phyloP scores from a whole-genome alignment of 2,329 filamentous ascomycete genomes.

The Fusarium anthophilum region DNA sequence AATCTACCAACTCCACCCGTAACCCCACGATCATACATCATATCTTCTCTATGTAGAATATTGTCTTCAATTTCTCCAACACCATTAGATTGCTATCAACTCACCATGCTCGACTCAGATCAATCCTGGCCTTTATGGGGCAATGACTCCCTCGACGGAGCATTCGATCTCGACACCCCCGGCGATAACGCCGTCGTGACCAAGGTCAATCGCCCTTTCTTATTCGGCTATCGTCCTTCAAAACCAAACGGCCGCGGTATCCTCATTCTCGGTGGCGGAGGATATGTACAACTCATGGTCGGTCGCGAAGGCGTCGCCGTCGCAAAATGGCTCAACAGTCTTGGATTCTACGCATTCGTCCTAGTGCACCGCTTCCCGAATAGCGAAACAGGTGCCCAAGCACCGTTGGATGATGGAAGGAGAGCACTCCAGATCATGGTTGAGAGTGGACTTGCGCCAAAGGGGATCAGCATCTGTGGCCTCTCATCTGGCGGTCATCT shows the following conservation, averaged over 20 bases:
- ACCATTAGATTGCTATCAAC: background rate
- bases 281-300: slow-evolving; percentile 37
- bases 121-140: slow-evolving; percentile 31
- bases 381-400: slow-evolving; percentile 14
- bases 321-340: slow-evolving; percentile 34
- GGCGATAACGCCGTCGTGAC: slow-evolving; percentile 30
- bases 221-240: slow-evolving; percentile 30
- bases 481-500: slow-evolving; percentile 38
- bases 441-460: slow-evolving; percentile 10
- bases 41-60: background rate
- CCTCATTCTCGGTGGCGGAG: slow-evolving; percentile 31
- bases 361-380: slow-evolving; percentile 37
- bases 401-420: slow-evolving; percentile 35
- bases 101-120: slow-evolving; percentile 19
- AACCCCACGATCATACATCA: background rate
- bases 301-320: slow-evolving; percentile 33
- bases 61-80: background rate
- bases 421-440: slow-evolving; percentile 32
- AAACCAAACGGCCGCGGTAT: slow-evolving; percentile 32
- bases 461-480: slow-evolving; percentile 32
- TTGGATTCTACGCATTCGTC: slow-evolving; percentile 40
- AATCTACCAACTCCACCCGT: background rate
- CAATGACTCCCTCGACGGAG: slow-evolving; percentile 6
- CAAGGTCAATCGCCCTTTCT: slow-evolving; percentile 21
- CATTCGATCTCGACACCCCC: slow-evolving; percentile 24